Evolutionary conservation across 441 rosid species (phyloP).

Genomic region (Euphorbia celastroides): DNA sequence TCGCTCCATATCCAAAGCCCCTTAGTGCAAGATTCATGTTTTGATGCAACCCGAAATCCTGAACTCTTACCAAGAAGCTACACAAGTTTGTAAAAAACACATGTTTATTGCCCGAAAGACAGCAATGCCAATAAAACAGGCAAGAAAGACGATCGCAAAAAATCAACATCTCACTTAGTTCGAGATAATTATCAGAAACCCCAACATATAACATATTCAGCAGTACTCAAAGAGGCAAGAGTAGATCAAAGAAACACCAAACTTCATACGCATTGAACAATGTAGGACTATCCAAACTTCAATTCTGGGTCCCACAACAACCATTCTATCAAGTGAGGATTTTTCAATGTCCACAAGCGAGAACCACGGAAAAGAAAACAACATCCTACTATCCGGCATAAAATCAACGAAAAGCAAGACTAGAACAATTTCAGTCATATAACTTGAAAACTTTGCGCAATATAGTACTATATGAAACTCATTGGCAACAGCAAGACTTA

Average conservation of each 20-base stretch:
- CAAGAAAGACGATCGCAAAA: neutral
- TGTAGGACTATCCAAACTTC: no score
- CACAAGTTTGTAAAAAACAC: slow-evolving; percentile 13
- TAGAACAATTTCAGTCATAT: no score
- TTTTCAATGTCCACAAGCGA: no score
- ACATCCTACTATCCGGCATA: no score
- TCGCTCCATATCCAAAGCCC: slow-evolving; percentile 96
- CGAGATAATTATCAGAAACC: neutral
- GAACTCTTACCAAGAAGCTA: slow-evolving; percentile 93
- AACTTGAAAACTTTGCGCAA: neutral
- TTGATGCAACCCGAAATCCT: slow-evolving; percentile 89
- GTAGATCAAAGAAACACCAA: neutral
- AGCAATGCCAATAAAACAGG: neutral
- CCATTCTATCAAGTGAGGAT: no score
- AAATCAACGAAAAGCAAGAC: no score
- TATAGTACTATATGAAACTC: neutral
- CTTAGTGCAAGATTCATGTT: slow-evolving; percentile 81
- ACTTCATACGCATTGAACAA: neutral
- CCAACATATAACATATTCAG: neutral
- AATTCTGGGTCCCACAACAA: no score
- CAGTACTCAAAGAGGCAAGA: neutral
- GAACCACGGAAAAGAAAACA: no score
- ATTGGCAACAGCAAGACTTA: neutral
- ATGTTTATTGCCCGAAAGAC: neutral
- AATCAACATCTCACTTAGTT: neutral